Evolutionary conservation across 2,329 filamentous ascomycete species (phyloP).

Genomic region (Beauveria bassiana): DNA sequence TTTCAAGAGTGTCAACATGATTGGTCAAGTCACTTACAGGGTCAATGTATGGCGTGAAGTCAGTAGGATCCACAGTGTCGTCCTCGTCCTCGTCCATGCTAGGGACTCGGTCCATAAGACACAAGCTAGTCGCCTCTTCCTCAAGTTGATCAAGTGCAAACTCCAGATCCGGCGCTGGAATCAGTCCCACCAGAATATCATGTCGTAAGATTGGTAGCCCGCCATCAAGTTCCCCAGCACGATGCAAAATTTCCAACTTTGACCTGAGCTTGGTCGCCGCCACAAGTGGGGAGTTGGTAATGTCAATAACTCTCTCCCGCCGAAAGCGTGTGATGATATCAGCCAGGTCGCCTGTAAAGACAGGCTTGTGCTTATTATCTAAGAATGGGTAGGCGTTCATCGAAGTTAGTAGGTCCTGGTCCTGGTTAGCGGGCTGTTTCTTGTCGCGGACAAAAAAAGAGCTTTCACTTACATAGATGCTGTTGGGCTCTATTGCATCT

Average conservation of each 20-base stretch:
- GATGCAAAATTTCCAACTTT: slow-evolving; percentile 76
- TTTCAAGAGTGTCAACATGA: not conserved
- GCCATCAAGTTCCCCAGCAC: slow-evolving; percentile 83
- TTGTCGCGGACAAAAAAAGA: not conserved
- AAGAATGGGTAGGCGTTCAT: slow-evolving; percentile 98
- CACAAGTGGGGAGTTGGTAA: slow-evolving; percentile 73
- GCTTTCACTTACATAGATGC: slow-evolving; percentile 65
- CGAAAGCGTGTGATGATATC: slow-evolving; percentile 77
- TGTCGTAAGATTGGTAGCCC: slow-evolving; percentile 80
- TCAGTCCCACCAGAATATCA: slow-evolving; percentile 75
- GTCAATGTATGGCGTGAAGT: slow-evolving; percentile 89
- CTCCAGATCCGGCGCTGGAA: slow-evolving; percentile 88
- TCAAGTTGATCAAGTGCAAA: slow-evolving; percentile 80
- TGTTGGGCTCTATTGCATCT: slow-evolving; percentile 86
- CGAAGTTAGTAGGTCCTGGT: slow-evolving; percentile 77
- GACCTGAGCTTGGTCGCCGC: slow-evolving; percentile 66
- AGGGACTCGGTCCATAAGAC: slow-evolving; percentile 69
- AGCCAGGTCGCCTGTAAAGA: slow-evolving; percentile 80
- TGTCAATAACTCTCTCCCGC: slow-evolving; percentile 76
- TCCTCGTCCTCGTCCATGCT: slow-evolving; percentile 58
- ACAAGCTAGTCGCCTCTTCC: slow-evolving; percentile 65
- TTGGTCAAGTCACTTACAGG: slow-evolving; percentile 46
- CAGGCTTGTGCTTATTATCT: slow-evolving; percentile 89
- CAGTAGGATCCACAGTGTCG: slow-evolving; percentile 57
- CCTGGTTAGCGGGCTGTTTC: slow-evolving; percentile 12